phyloP scores from a whole-genome alignment of 371 early-diverging fungal genomes.

The Choanephora cucurbitarum region DNA sequence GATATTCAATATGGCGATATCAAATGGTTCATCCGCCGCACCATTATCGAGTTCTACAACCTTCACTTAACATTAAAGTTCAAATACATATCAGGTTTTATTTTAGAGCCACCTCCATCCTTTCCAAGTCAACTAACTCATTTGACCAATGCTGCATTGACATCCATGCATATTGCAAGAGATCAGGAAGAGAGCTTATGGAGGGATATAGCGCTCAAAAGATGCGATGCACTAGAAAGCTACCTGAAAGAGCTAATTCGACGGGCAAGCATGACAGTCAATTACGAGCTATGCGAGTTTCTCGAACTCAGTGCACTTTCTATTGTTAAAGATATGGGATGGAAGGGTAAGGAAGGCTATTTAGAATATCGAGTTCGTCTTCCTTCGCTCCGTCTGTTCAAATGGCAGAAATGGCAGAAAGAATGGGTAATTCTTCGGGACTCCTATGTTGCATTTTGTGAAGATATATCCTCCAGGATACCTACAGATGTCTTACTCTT shows the following conservation, averaged over 20 bases:
- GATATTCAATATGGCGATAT: slow-evolving; percentile 80
- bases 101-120: slow-evolving; percentile 35
- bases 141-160: slow-evolving; percentile 36
- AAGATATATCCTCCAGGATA: slow-evolving; percentile 42
- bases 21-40: slow-evolving; percentile 73
- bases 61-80: slow-evolving; percentile 64
- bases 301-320: slow-evolving; percentile 75
- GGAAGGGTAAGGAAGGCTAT: slow-evolving; percentile 87
- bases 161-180: slow-evolving; percentile 35
- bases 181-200: slow-evolving; percentile 31
- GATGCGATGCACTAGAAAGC: slow-evolving; percentile 61
- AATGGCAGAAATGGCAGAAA: slow-evolving; percentile 52
- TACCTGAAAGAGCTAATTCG: slow-evolving; percentile 65
- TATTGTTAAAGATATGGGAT: slow-evolving; percentile 73
- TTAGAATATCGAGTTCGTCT: slow-evolving; percentile 53
- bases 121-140: slow-evolving; percentile 45
- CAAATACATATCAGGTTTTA: slow-evolving; percentile 27
- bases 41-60: slow-evolving; percentile 68
- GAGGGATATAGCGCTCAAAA: slow-evolving; percentile 49
- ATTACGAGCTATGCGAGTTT: slow-evolving; percentile 76
- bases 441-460: slow-evolving; percentile 55
- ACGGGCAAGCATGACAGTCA: slow-evolving; percentile 51
- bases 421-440: slow-evolving; percentile 45
- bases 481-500: slow-evolving; percentile 74
- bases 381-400: slow-evolving; percentile 24